Conservation (phyloP, 176 grass and related monocot genomes). For the Musa schizocarpa region DNA sequence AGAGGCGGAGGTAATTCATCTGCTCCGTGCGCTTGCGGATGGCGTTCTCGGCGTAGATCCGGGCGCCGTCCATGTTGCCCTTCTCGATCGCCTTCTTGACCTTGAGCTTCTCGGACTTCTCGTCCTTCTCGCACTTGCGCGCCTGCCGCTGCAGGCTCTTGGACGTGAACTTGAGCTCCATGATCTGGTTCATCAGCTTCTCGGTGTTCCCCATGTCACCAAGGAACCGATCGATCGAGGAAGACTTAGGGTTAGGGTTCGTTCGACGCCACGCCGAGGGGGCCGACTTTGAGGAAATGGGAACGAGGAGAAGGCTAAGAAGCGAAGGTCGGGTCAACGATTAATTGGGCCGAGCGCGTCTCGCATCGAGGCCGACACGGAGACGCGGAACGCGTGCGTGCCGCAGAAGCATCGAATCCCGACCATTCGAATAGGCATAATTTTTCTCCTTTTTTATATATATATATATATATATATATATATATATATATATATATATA, state of each 20-base stretch:
- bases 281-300: neutral
- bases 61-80: slow-evolving; percentile 89
- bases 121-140: slow-evolving; percentile 96
- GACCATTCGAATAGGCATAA: too few relatives aligned
- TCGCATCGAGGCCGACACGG: too few relatives aligned
- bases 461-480: too few relatives aligned
- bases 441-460: too few relatives aligned
- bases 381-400: too few relatives aligned
- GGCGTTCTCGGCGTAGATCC: slow-evolving; percentile 97
- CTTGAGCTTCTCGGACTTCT: slow-evolving; percentile 95
- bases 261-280: neutral
- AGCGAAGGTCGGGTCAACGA: neutral
- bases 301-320: neutral
- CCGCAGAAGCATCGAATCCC: too few relatives aligned
- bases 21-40: slow-evolving; percentile 95
- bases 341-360: too few relatives aligned
- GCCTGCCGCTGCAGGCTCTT: slow-evolving; percentile 88
- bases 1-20: slow-evolving; percentile 90
- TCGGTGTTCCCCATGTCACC: slow-evolving; percentile 76
- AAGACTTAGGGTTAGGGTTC: neutral
- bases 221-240: neutral
- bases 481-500: too few relatives aligned
- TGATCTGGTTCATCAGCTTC: slow-evolving; percentile 95
- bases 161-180: slow-evolving; percentile 93
- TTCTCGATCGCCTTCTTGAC: slow-evolving; percentile 99